These are phyloP conservation scores for Reticulascus tulasneorum DNA, from an alignment of 2,329 filamentous ascomycete species.

Conservation along the genomic window DNA sequence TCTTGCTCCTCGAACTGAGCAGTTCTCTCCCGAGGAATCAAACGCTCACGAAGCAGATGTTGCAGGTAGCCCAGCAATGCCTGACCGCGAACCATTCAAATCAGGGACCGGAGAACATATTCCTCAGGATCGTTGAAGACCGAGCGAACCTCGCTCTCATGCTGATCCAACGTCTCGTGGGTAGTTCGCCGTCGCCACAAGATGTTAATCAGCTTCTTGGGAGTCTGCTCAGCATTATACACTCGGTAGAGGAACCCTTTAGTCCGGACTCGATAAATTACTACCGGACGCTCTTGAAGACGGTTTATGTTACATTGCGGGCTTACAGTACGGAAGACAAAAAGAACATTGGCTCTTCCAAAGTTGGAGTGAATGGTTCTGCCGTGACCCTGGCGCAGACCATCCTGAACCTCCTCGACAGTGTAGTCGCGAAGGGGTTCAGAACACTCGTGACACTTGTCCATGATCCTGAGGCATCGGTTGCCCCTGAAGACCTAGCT, in stretches of 20 bases:
- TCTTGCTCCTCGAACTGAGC: constrained; percentile 79
- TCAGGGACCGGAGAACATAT: constrained; percentile 75
- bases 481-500: constrained; percentile 75
- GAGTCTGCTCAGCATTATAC: constrained; percentile 49
- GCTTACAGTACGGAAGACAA: constrained; percentile 47
- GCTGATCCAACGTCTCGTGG: constrained; percentile 74
- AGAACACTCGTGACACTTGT: constrained; percentile 75
- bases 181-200: constrained; percentile 44
- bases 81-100: constrained; percentile 71
- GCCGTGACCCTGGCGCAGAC: constrained; percentile 51
- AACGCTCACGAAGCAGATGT: constrained; percentile 63
- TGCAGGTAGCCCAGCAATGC: constrained; percentile 72
- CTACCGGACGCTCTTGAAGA: constrained; percentile 78
- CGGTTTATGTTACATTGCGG: constrained; percentile 78
- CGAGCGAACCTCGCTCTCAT: constrained; percentile 79
- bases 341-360: constrained; percentile 17
- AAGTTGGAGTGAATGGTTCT: constrained; percentile 23
- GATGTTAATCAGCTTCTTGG: constrained; percentile 50
- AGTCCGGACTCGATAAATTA: constrained; percentile 56
- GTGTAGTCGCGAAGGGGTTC: constrained; percentile 78
- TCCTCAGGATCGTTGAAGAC: constrained; percentile 69
- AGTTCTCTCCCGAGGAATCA: constrained; percentile 52
- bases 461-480: constrained; percentile 66
- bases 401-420: constrained; percentile 75
- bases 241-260: constrained; percentile 51